Evolutionary conservation across 73 alveolate genomes (phyloP), one percentile per base, ranked within the genome.

Genomic region (Paramecium sonneborni): DNA sequence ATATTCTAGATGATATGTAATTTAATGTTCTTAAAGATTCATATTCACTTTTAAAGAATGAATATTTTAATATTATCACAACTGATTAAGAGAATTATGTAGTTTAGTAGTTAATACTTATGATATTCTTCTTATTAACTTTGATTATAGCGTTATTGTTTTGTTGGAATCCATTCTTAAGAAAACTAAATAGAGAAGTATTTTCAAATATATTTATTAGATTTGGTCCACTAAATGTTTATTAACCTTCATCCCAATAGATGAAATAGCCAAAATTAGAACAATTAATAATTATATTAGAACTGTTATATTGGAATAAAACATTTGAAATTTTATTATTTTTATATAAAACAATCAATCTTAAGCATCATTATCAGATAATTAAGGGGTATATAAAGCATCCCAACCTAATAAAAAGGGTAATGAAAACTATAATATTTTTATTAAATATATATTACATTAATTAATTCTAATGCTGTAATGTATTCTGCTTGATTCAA

Each of bases 181-280:
- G 85, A 11, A 32, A 44, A 69, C 41, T 70, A 28, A 88, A 70
- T 23, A 70, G 70, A 88, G 90, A 88, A 88, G 94, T 72, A 68
- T n/a, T 68, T 39, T 43, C 11, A 3, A 30, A 15, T 39, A 10
- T 26, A 23, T 4, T 21, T 43, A 15, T 30, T 57, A 87, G 93
- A 87, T 87, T 5, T 88, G 94, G 94, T 88, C 91, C n/a, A 88
- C 94, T 12, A 88, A 88, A 6, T 88, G 94, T 20, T 72, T 88
- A 20, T 38, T 88, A 30, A 69, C 91, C 12, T 72, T 88, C 67
- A 88, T 88, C 7, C 91, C 94, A 2, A 82, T 88, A n/a, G 94
- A 88, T 44, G 91, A 88, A 72, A 88, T 70, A 23, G 56, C 84
- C 0, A 88, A 88, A 48, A 88, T 88, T 34, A 88, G 74, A 88